Base-by-base conservation (phyloP, 371 early-diverging fungal species). In the Syncephalastrum contaminatum region DNA sequence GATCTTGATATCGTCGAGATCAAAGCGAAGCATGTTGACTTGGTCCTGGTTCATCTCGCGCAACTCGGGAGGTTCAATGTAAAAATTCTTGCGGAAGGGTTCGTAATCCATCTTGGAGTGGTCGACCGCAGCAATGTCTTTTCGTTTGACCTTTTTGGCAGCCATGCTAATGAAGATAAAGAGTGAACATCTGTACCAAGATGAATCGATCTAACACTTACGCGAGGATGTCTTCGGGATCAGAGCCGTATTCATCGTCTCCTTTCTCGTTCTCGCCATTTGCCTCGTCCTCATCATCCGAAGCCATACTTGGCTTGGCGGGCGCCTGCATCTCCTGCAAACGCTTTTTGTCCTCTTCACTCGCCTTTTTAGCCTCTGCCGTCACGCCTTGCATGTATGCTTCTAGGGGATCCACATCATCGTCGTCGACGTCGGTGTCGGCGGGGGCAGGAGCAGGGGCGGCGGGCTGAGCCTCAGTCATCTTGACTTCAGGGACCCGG, bases 1-100 rank as follows among this genome's bases (percentile, higher is more conserved):
- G 58, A 99, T 91, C 67, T 94, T 96, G 67, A 99, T 96, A 1
- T 93, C 95, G 49, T 96, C 98, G 45, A 97, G 67, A 56, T 95
- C 94, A 13, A 81, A 71, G 6, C 98, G 87, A 58, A 91, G 67
- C 41, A 82, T 64, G 21, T 90, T 92, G 2, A 97, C 96, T 55
- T 98, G 90, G 30, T 90, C 96, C 0, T 76, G 66, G 1, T 91
- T 91, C 83, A 98, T 68, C 14, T 83, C 82, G 20, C 81, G 84
- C 51, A 96, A 59, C 60, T 98, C 98, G 6, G 91, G 89, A 5
- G 98, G 96, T 63, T 99, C 99, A 40, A 97, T 88, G 67, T 93
- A 98, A 69, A 99, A 99, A 66, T 96, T 85, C 63, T 96, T 96
- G n/a, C 89, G 81, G 74, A 98, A 96, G 13, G 78, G 76, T 61